Conservation (phyloP, 176 grass and related monocot genomes). For the Paspalum vaginatum region DNA sequence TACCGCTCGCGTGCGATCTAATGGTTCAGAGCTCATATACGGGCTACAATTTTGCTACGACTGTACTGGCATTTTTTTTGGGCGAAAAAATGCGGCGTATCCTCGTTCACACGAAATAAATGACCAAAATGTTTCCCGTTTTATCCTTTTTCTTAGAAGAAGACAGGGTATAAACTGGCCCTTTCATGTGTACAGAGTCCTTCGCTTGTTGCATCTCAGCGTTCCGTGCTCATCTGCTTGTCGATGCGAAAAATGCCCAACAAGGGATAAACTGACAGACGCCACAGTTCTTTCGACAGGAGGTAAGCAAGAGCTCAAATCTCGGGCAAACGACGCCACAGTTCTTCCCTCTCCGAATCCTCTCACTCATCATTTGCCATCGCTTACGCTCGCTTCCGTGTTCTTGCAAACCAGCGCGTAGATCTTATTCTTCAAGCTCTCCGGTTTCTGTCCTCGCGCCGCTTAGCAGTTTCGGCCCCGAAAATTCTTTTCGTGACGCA, state of each 20-base stretch:
- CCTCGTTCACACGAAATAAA: constrained; percentile 27
- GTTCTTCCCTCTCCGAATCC: neutral
- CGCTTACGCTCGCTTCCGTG: constrained; percentile 21
- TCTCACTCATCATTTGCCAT: neutral
- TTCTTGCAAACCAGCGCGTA: constrained; percentile 27
- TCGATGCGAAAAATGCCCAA: constrained; percentile 35
- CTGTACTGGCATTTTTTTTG: neutral
- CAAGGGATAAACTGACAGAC: constrained; percentile 9
- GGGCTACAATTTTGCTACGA: neutral
- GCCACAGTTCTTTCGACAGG: no score
- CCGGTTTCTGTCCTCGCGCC: constrained; percentile 25
- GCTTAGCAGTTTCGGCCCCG: constrained; percentile 27
- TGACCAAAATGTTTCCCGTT: neutral
- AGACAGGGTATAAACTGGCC: constrained; percentile 3
- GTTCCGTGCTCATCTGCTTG: constrained; percentile 24
- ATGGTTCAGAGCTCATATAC: neutral
- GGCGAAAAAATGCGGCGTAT: neutral
- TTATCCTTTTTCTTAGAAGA: neutral
- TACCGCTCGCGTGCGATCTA: neutral
- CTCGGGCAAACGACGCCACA: constrained; percentile 30
- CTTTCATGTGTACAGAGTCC: neutral
- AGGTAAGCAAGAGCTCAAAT: constrained; percentile 26
- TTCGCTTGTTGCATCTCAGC: neutral
- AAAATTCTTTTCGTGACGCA: constrained; percentile 27
- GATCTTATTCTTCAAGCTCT: constrained; percentile 32